These are phyloP conservation scores for Melaleuca quinquenervia DNA, from an alignment of 345 rosid genomes.

Conservation along the genomic window DNA sequence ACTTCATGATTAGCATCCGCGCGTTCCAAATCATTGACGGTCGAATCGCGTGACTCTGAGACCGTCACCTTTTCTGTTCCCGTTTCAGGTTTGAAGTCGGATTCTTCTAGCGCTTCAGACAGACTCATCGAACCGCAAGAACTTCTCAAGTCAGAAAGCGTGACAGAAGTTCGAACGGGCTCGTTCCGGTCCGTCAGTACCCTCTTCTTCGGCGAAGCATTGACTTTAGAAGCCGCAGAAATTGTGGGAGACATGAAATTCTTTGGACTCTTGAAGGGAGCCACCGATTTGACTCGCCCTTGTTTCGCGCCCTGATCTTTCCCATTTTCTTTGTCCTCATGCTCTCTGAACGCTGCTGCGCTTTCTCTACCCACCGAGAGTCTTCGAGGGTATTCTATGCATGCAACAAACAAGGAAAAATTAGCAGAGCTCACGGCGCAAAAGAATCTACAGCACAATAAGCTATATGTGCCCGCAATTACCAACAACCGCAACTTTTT, in stretches of 20 bases:
- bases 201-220: constrained; percentile 64
- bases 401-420: not conserved
- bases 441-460: not conserved
- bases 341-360: constrained; percentile 17
- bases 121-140: constrained; percentile 4
- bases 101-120: constrained; percentile 16
- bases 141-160: constrained; percentile 27
- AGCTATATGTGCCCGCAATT: not conserved
- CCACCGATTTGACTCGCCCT: constrained; percentile 22
- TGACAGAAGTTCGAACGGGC: constrained; percentile 25
- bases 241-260: constrained; percentile 88
- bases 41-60: constrained; percentile 16
- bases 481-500: not conserved
- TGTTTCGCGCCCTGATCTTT: constrained; percentile 22
- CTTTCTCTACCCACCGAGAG: constrained; percentile 30
- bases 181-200: constrained; percentile 58
- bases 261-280: constrained; percentile 38
- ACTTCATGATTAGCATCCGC: constrained; percentile 1
- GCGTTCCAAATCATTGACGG: constrained; percentile 9
- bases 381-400: constrained; percentile 30
- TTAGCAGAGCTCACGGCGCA: not conserved
- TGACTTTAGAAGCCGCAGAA: constrained; percentile 71
- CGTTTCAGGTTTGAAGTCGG: constrained; percentile 6
- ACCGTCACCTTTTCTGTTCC: not conserved
- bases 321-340: constrained; percentile 57